Conservation (phyloP, 2,329 filamentous ascomycete species). For the Orbilia blumenaviensis region DNA sequence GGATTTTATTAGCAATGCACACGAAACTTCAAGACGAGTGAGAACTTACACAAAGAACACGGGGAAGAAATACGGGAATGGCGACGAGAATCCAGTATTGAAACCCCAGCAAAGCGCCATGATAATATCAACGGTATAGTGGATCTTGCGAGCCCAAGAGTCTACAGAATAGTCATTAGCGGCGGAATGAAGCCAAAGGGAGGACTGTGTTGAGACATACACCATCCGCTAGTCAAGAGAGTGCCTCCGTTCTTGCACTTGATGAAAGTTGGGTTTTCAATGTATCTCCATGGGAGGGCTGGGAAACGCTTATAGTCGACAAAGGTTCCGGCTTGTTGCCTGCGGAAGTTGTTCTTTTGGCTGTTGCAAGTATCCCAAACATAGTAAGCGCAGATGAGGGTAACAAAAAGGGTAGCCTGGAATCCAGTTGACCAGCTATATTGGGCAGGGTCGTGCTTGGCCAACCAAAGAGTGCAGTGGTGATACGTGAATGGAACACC, state of each 20-base stretch:
- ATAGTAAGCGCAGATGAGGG: conserved; percentile 87
- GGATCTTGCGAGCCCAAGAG: conserved; percentile 78
- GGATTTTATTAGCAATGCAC: neutral
- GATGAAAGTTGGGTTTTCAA: conserved; percentile 83
- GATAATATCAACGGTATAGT: conserved; percentile 82
- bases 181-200: conserved; percentile 49
- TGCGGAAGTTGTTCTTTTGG: conserved; percentile 92
- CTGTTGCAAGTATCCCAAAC: conserved; percentile 91
- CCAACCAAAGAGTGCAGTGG: conserved; percentile 89
- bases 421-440: conserved; percentile 75
- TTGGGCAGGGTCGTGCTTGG: conserved; percentile 78
- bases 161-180: conserved; percentile 61
- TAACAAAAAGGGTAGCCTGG: conserved; percentile 71
- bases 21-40: conserved; percentile 71
- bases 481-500: conserved; percentile 91
- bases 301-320: conserved; percentile 82
- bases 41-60: conserved; percentile 72
- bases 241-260: conserved; percentile 76
- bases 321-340: conserved; percentile 76
- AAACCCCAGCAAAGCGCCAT: conserved; percentile 81
- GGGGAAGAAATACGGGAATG: conserved; percentile 90
- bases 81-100: conserved; percentile 81
- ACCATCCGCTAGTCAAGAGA: conserved; percentile 87
- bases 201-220: conserved; percentile 61
- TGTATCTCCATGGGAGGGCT: conserved; percentile 84